Percentiles rank a stretch among this genome's conserved stretches.
These are phyloP conservation scores for Apostasia ramifera DNA, from an alignment of 106 monocot species.

Conservation along the genomic window DNA sequence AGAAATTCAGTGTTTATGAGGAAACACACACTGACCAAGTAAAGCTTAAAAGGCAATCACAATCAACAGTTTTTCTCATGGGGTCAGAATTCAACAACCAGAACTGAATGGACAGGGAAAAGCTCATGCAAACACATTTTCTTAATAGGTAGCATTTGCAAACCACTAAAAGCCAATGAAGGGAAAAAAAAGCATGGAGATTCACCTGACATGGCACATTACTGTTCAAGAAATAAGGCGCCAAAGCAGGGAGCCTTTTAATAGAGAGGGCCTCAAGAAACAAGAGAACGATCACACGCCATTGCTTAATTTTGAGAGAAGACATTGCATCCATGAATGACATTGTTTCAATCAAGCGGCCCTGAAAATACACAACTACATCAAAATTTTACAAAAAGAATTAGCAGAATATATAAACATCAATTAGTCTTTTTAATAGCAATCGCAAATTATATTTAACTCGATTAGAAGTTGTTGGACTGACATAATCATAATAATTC, in stretches of 20 bases:
- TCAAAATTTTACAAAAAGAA: not conserved
- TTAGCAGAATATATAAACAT: too few species aligned
- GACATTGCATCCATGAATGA: slow-evolving; percentile 78
- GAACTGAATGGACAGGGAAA: too few species aligned
- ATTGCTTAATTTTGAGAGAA: slow-evolving; percentile 66
- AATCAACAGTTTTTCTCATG: too few species aligned
- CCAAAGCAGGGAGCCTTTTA: slow-evolving; percentile 54
- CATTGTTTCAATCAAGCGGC: slow-evolving; percentile 75
- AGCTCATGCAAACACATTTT: too few species aligned
- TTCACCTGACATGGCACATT: slow-evolving; percentile 46
- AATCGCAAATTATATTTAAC: too few species aligned
- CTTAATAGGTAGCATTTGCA: not conserved
- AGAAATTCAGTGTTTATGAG: too few species aligned
- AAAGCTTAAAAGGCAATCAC: too few species aligned
- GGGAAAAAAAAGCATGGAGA: not conserved
- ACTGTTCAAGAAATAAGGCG: slow-evolving; percentile 28
- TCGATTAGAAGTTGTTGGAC: too few species aligned
- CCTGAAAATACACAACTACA: slow-evolving; percentile 29
- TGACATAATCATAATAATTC: too few species aligned
- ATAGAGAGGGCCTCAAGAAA: slow-evolving; percentile 81
- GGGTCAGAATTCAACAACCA: too few species aligned
- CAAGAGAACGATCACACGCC: slow-evolving; percentile 71
- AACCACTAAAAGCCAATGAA: not conserved
- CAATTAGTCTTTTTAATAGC: too few species aligned
- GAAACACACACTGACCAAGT: too few species aligned